Percentiles rank a stretch among this genome's conserved stretches.
phyloP scores from a whole-genome alignment of 306 rosid genomes.

The Acacia acuminata region DNA sequence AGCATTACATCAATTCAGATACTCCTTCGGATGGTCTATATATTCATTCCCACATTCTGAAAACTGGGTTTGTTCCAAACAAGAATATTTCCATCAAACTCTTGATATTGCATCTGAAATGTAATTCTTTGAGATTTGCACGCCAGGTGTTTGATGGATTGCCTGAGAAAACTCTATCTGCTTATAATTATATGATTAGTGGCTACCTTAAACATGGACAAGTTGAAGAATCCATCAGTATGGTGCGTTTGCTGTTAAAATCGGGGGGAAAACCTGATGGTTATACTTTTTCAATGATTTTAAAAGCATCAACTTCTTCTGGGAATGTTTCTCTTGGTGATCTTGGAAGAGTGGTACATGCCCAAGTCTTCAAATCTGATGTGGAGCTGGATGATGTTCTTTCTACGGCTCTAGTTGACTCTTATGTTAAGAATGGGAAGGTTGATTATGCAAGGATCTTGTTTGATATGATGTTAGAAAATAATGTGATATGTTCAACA shows the following conservation, averaged over 20 bases:
- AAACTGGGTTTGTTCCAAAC: conserved; percentile 76
- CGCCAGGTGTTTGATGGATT: conserved; percentile 76
- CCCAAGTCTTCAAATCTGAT: conserved; percentile 64
- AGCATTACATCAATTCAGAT: conserved; percentile 71
- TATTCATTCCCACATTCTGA: conserved; percentile 72
- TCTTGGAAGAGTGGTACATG: conserved; percentile 70
- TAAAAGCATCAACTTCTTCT: conserved; percentile 66
- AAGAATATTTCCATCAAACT: conserved; percentile 76
- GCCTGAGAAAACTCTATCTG: conserved; percentile 60
- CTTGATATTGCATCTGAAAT: conserved; percentile 64
- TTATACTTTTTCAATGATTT: conserved; percentile 75
- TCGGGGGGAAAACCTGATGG: conserved; percentile 77
- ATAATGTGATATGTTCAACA: conserved; percentile 73
- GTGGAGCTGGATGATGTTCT: conserved; percentile 72
- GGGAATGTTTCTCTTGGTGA: conserved; percentile 31
- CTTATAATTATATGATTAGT: conserved; percentile 76
- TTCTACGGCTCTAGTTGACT: conserved; percentile 73
- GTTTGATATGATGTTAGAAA: conserved; percentile 68
- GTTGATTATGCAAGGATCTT: conserved; percentile 64
- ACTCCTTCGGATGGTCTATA: conserved; percentile 70
- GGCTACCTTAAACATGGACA: conserved; percentile 65
- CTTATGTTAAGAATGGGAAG: conserved; percentile 68
- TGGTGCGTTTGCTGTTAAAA: conserved; percentile 51
- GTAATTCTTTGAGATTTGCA: conserved; percentile 59
- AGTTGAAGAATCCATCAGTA: conserved; percentile 52